phyloP scores from a whole-genome alignment of 129 eudicot species.

The Cynara cardunculus region DNA sequence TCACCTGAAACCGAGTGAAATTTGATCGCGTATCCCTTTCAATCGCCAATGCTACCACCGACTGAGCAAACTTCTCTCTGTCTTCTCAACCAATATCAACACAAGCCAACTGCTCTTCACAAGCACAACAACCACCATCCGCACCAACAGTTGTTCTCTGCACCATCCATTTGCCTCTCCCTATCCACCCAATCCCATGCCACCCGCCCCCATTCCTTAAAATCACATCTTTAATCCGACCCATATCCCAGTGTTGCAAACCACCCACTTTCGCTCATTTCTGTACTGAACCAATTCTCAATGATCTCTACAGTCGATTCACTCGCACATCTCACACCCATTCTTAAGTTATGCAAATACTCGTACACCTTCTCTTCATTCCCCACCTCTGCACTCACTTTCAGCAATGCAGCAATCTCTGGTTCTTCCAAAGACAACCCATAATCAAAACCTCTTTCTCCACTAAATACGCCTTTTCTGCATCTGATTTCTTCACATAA shows the following conservation, averaged over 20 bases:
- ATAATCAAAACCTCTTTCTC: conserved; percentile 48
- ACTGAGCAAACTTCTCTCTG: conserved; percentile 69
- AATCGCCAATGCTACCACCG: conserved; percentile 71
- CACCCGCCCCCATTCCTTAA: conserved; percentile 88
- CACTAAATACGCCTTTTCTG: conserved; percentile 68
- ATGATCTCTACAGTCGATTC: conserved; percentile 45
- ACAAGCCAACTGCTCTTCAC: conserved; percentile 66
- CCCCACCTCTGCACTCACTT: conserved; percentile 61
- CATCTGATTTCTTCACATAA: conserved; percentile 44
- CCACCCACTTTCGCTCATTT: conserved; percentile 29
- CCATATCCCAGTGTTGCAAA: conserved; percentile 35
- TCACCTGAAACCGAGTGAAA: conserved; percentile 79
- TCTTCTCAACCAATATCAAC: conserved; percentile 76
- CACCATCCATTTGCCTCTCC: conserved; percentile 67
- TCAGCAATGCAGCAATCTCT: conserved; percentile 59
- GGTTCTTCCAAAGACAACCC: conserved; percentile 54
- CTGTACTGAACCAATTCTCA: conserved; percentile 63
- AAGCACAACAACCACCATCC: conserved; percentile 51
- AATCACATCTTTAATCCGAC: conserved; percentile 47
- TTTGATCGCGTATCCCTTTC: conserved; percentile 61
- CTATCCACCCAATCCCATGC: conserved; percentile 98
- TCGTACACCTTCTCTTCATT: conserved; percentile 64
- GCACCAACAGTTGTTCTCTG: conserved; percentile 35
- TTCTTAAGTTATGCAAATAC: conserved; percentile 83
- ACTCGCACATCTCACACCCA: conserved; percentile 39